phyloP scores from a whole-genome alignment of 78 protist species.

The Abeoforma whisleri region DNA sequence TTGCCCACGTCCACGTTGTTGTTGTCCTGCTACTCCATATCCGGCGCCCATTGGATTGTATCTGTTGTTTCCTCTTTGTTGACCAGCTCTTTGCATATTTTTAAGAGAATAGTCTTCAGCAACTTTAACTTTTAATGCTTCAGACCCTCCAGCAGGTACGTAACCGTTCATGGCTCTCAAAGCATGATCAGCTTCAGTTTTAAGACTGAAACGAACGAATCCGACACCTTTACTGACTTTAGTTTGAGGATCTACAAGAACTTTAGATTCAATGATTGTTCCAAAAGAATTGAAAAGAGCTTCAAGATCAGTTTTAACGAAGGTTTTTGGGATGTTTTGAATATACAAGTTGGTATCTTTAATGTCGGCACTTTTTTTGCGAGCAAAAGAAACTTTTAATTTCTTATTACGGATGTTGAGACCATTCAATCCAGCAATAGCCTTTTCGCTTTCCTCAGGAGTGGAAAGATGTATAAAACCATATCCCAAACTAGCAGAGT shows the following conservation, averaged over 20 bases:
- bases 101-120: neutral
- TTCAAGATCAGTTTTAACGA: neutral
- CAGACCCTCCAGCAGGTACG: neutral
- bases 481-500: neutral
- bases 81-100: neutral
- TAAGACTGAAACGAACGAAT: slow-evolving; percentile 3
- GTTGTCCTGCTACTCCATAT: neutral
- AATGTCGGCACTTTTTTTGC: neutral
- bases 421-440: neutral
- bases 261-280: neutral
- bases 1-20: neutral
- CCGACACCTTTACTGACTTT: neutral
- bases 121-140: neutral
- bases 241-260: neutral
- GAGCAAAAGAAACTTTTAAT: neutral
- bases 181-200: neutral
- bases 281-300: neutral
- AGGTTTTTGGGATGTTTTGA: neutral
- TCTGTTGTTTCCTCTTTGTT: too few species aligned
- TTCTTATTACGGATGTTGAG: neutral
- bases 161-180: neutral
- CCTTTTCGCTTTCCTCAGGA: neutral
- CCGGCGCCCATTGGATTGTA: neutral
- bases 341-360: neutral
- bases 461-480: neutral